phyloP scores from a whole-genome alignment of 208 protist species.

The Leishmania braziliensis region DNA sequence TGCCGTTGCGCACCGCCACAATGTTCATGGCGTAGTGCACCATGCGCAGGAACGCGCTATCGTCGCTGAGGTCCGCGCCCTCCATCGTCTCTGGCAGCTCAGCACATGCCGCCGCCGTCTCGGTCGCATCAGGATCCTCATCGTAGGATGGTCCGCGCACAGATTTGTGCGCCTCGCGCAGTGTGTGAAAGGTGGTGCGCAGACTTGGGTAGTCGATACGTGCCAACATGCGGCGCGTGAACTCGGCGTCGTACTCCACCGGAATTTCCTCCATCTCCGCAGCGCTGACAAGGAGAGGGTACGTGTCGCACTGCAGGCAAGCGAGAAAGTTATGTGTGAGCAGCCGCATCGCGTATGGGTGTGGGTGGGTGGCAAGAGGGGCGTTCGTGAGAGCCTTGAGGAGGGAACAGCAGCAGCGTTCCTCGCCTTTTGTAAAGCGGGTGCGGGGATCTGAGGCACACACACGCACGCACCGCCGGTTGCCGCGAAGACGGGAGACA shows the following conservation, averaged over 20 bases:
- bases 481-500: neutral
- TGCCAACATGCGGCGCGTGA: slow-evolving; percentile 84
- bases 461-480: neutral
- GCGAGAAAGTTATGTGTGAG: slow-evolving; percentile 90
- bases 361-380: neutral
- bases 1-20: slow-evolving; percentile 72
- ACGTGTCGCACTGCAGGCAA: slow-evolving; percentile 81
- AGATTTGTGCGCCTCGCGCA: slow-evolving; percentile 38
- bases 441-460: neutral
- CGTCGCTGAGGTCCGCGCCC: slow-evolving; percentile 58
- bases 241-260: slow-evolving; percentile 75
- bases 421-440: neutral
- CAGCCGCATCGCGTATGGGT: slow-evolving; percentile 56
- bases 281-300: slow-evolving; percentile 61
- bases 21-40: slow-evolving; percentile 75
- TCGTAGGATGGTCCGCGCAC: slow-evolving; percentile 20
- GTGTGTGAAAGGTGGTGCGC: slow-evolving; percentile 45
- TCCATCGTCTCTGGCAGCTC: slow-evolving; percentile 61
- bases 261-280: slow-evolving; percentile 53
- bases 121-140: neutral
- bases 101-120: neutral
- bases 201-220: slow-evolving; percentile 82
- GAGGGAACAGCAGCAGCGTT: neutral
- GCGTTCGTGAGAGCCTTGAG: neutral
- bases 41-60: slow-evolving; percentile 50